Evolutionary conservation across 1,139 yeast genomes (phyloP).

Genomic region (Candida sanyaensis): DNA sequence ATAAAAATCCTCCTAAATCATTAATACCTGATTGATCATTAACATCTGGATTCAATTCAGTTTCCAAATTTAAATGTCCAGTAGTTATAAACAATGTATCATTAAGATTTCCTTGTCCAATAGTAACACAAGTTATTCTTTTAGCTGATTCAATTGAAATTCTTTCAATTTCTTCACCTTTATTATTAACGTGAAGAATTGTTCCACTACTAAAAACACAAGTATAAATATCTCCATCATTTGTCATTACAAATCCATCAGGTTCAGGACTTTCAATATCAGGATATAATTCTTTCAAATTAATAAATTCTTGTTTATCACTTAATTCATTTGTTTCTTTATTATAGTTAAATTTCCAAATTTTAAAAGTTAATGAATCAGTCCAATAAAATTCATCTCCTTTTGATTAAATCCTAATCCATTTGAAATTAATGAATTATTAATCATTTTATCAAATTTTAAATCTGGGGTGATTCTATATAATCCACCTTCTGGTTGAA

Average conservation of each 20-base stretch:
- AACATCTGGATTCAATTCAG: constrained; percentile 30
- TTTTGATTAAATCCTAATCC: constrained; percentile 72
- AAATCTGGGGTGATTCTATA: constrained; percentile 42
- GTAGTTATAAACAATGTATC: constrained; percentile 70
- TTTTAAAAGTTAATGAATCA: constrained; percentile 60
- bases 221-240: constrained; percentile 62
- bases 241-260: constrained; percentile 75
- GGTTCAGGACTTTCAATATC: constrained; percentile 55
- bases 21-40: constrained; percentile 41
- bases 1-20: constrained; percentile 50
- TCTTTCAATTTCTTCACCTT: constrained; percentile 55
- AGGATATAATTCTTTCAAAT: constrained; percentile 32
- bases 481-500: constrained; percentile 43
- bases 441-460: constrained; percentile 33
- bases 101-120: constrained; percentile 58
- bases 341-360: constrained; percentile 67
- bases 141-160: constrained; percentile 57
- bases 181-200: constrained; percentile 53
- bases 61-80: constrained; percentile 53
- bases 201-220: constrained; percentile 67
- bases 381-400: constrained; percentile 64
- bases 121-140: constrained; percentile 66
- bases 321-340: constrained; percentile 41
- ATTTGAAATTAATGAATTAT: constrained; percentile 57
- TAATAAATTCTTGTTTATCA: constrained; percentile 46